Evolutionary conservation across 495 filamentous ascomycete species (phyloP), one percentile per base, ranked within the genome.

Genomic region (Lasiosphaeris hirsuta): DNA sequence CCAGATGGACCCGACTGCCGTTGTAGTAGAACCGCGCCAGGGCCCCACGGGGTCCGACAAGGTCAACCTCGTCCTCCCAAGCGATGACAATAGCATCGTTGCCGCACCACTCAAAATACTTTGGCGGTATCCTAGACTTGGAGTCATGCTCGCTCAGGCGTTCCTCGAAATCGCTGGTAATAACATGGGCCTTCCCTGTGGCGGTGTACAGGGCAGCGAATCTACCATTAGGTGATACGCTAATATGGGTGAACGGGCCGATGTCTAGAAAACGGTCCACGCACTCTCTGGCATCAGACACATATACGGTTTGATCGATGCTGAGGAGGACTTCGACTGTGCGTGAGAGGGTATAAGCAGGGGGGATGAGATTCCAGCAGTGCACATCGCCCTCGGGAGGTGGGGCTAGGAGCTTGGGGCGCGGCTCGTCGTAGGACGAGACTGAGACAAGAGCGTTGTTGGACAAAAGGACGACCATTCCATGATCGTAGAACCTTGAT

Each of bases 1-100:
- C 75, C 7, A 98, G 78, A 75, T 98, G 94, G 14, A 97, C 86
- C 57, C 89, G 86, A 35, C 85, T 87, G 49, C 53, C 65, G 68
- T 97, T 91, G 65, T 97, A 97, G 57, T 88, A 95, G 65, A 90
- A 93, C 63, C 85, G 90, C 36, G 91, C 81, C 40, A 89, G 81
- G 10, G 86, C 83, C 39, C 89, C 90, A 47, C 85, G 87, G 0
- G 90, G 91, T 1, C 92, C 92, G 54, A 97, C 87, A 43, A 98
- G 80, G 67, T 97, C 94, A n/a, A 97, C 86, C 64, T 98, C 94
- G 72, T 98, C 94, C 63, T 96, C 94, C 94, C 94, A 98, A 11
- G 90, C 91, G 57, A 97, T 83, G 44, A 96, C 85, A 8, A 97
- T 90, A 7, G 91, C 89, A 72, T 97, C 90, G 57, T 96, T 95